These are phyloP conservation scores for Hericium erinaceus DNA, from an alignment of 768 basidiomycete genomes.

Conservation along the genomic window DNA sequence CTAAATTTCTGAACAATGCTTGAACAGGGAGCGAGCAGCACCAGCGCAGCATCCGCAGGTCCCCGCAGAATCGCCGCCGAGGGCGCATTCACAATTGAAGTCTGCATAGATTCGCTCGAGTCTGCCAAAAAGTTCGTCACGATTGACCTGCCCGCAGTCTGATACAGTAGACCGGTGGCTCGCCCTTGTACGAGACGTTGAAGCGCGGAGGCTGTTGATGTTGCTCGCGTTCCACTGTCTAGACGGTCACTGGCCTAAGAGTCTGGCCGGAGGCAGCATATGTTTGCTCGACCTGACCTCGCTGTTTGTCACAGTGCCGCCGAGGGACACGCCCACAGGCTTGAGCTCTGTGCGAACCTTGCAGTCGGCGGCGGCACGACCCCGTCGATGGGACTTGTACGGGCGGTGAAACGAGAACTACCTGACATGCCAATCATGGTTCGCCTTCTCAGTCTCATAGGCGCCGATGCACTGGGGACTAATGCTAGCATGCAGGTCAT, in stretches of 20 bases:
- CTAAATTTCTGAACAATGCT: no score
- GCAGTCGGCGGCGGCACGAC: conserved; percentile 74
- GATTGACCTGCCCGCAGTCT: neutral
- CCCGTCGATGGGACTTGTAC: conserved; percentile 68
- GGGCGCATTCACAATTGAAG: conserved; percentile 33
- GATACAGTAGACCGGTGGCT: no score
- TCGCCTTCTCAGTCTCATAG: conserved; percentile 2
- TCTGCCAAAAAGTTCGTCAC: conserved; percentile 49
- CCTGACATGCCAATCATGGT: conserved; percentile 63
- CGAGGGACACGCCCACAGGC: conserved; percentile 61
- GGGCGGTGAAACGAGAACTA: conserved; percentile 39
- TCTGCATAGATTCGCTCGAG: conserved; percentile 71
- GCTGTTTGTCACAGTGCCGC: conserved; percentile 40
- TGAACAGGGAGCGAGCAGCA: no score
- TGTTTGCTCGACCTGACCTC: neutral
- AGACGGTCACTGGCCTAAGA: neutral
- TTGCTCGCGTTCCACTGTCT: neutral
- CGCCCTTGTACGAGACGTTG: no score
- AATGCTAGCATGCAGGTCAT: conserved; percentile 35
- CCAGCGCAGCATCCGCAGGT: no score
- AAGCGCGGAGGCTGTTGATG: no score
- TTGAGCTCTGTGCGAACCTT: conserved; percentile 70
- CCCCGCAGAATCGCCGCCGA: no score
- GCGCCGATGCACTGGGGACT: no score
- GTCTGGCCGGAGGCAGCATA: neutral